Base-by-base conservation (phyloP, 208 protist genomes). In the Crithidia expoeki region DNA sequence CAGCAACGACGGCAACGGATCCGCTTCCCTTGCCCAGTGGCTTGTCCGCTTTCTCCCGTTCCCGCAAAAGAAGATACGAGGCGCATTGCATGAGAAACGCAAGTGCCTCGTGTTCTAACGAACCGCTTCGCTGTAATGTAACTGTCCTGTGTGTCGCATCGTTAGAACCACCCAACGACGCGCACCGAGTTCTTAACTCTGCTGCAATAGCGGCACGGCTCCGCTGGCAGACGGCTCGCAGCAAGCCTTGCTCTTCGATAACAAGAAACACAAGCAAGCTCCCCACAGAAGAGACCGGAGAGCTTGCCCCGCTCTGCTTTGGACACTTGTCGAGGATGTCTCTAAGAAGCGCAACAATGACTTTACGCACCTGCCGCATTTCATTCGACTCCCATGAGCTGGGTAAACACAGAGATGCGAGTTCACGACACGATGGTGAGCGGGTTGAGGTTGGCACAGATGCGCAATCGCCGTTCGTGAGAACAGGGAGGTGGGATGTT, bases 11-110 rank as follows among this genome's bases (percentile, higher is more conserved):
- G 25, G 25, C 25, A 23, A 2, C 2, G 4, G 16, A 25, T 2
- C 10, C 32, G 11, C 34, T 25, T 16, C 38, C 5, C 21, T 7
- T 34, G 27, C 33, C n/a, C 27, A 17, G 14, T 27, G 30, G 19
- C 36, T 2, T 4, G 11, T 28, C 6, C 16, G 12, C 16, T 4
- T 40, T 49, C 36, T 61, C 28, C 5, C 49, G 68, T 23, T 42
- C 14, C 6, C 11, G 6, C 12, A 68, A 25, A 5, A 34, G 50
- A 17, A 46, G 59, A 27, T 28, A 47, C 33, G 68, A 33, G 14
- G 60, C 52, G 21, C 52, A 74, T 25, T 51, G 52, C 14, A 17
- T 60, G 12, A 74, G 38, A 61, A 30, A n/a, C 21, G 32, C 9
- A 14, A 67, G 17, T 17, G 68, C 68, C 25, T 32, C 51, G 1